These are phyloP conservation scores for Penicillium goetzii DNA, from an alignment of 495 filamentous ascomycete species.

Conservation along the genomic window DNA sequence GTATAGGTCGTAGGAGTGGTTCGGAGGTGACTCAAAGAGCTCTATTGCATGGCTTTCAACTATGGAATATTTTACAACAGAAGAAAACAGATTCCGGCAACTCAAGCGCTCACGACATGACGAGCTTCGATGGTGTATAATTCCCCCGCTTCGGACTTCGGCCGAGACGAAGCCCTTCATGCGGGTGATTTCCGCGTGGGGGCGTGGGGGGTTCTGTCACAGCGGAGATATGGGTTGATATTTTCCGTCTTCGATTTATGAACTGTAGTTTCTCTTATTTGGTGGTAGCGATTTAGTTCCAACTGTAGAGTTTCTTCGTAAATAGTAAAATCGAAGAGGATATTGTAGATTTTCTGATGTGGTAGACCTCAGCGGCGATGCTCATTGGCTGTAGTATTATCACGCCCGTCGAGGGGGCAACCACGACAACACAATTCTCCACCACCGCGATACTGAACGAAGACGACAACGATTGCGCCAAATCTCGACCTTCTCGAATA, in stretches of 20 bases:
- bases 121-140: conserved; percentile 19
- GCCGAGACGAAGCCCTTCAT: conserved; percentile 29
- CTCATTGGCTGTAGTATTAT: not conserved
- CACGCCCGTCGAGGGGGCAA: conserved; percentile 43
- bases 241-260: not conserved
- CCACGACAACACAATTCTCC: conserved; percentile 28
- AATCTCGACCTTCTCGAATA: not conserved
- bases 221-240: not conserved
- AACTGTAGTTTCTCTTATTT: not conserved
- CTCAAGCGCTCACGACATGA: conserved; percentile 13
- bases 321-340: not conserved
- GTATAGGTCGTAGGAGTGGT: not conserved
- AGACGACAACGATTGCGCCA: not conserved
- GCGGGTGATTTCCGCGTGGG: conserved; percentile 6
- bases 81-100: not conserved
- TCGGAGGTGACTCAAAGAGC: not conserved
- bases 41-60: conserved; percentile 9
- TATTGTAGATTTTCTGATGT: not conserved
- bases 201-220: not conserved
- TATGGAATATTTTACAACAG: not conserved
- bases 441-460: not conserved
- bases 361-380: not conserved
- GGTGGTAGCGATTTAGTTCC: not conserved
- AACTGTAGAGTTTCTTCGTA: not conserved
- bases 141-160: conserved; percentile 34